phyloP scores from a whole-genome alignment of 2,329 filamentous ascomycete species.

The Ceratocystis diversiconidia region DNA sequence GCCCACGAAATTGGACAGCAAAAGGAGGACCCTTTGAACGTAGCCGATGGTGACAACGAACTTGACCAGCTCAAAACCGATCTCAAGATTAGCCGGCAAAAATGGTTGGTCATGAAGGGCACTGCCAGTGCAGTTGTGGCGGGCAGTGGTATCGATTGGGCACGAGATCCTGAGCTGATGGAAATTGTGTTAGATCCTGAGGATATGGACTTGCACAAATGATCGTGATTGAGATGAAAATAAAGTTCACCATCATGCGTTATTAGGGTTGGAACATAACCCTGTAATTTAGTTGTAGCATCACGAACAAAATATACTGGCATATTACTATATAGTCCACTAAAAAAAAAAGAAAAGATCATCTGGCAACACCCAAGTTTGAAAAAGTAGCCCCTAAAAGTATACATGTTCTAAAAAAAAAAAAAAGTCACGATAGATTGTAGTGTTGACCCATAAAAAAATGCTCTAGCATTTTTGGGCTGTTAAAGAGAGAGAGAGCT shows the following conservation, averaged over 20 bases:
- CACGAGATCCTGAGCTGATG: slow-evolving; percentile 49
- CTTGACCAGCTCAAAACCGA: slow-evolving; percentile 44
- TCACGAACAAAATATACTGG: too few relatives aligned
- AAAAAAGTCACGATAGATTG: background rate
- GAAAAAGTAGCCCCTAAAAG: too few relatives aligned
- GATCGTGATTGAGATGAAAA: background rate
- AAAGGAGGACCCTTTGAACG: slow-evolving; percentile 39
- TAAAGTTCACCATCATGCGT: too few relatives aligned
- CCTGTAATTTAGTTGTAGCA: too few relatives aligned
- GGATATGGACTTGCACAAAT: slow-evolving; percentile 19
- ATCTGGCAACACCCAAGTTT: background rate
- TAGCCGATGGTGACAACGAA: slow-evolving; percentile 39
- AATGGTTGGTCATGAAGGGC: slow-evolving; percentile 63
- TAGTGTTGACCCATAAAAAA: background rate
- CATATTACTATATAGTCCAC: too few relatives aligned
- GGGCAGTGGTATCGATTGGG: slow-evolving; percentile 75
- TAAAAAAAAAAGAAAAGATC: too few relatives aligned
- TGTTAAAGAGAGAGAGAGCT: slow-evolving; percentile 16
- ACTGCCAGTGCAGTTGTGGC: slow-evolving; percentile 65
- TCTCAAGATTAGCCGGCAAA: slow-evolving; percentile 47
- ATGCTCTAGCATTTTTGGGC: background rate
- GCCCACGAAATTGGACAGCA: slow-evolving; percentile 41
- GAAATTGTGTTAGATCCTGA: slow-evolving; percentile 59
- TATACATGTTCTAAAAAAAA: background rate
- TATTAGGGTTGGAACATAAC: background rate